Evolutionary conservation across 2,329 filamentous ascomycete species (phyloP), one percentile per base, ranked within the genome.

Genomic region (Westerdykella aurantiaca): DNA sequence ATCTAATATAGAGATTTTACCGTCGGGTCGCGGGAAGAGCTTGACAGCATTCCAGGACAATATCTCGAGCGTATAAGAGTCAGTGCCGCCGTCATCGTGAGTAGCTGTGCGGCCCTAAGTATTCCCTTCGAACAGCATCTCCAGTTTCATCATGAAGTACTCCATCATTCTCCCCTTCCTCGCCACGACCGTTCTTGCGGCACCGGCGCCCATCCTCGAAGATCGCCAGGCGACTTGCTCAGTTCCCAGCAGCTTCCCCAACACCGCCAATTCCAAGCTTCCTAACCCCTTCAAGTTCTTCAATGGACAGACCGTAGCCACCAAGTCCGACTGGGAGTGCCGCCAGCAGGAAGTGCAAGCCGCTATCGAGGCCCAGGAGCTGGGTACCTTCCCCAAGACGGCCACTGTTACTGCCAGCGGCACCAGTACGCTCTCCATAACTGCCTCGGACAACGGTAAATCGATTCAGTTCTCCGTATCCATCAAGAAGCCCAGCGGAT

Each of bases 401-500:
- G 52, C 55, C 3, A 55, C 53, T 1, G 56, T 68, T 37, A 61
- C 59, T 38, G 60, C 61, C 11, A 60, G 62, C 4, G 48, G 57
- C 35, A 63, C 63, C 21, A 57, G 58, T 6, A 52, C 51, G 31
- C 52, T 69, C n/a, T 58, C 61, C 38, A 66, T 69, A 44, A 67
- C 57, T 14, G 58, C 58, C 5, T 52, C 52, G 9, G 63, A 63
- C 21, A 55, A 56, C 16, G 61, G 61, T 23, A 67, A 64, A 44
- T 64, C 63, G 2, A 57, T 67, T 23, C 60, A 58, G 2, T 69
- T 68, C 54, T 58, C 62, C 2, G 60, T 67, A 23, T 58, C 62
- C 2, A 63, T 69, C 46, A 60, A 55, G 47, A 63, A 64, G 43
- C 64, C 65, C n/a, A 61, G 66, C 57, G 64, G 74, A 42, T 70